Base-by-base conservation (phyloP, 2,329 filamentous ascomycete species). In the Aspergillus tamarii region DNA sequence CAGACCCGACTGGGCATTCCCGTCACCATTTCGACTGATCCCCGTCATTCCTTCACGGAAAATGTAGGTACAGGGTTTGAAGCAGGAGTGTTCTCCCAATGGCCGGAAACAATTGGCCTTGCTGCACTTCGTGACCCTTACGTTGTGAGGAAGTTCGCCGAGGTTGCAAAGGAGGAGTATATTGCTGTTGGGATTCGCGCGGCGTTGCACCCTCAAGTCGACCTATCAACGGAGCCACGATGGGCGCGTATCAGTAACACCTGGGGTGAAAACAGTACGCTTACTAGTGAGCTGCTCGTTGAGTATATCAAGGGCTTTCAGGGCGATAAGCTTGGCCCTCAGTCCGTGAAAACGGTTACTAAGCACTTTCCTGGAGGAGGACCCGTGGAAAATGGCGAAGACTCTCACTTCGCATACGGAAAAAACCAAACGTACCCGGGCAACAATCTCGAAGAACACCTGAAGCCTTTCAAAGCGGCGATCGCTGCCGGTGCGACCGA, bases 31-130 rank as follows among this genome's bases (percentile, higher is more conserved):
- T 46, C 43, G 1, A 21, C 43, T 0, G 43, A 46, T 14, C 43
- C 43, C 7, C 43, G 43, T 12, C 43, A 46, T 46, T 21, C 43
- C 21, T 46, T 46, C 4, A 46, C 43, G 21, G 43, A 46, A 46
- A 46, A 46, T 7, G 9, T 46, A 0, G 83, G 79, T 2, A 83
- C 79, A 3, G 80, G 78, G 0, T 81, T 82, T 64, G 69, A 72
- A 0, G 81, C 82, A 0, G 81, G 78, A 0, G 74, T 72, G 0
- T 81, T 86, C 64, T 84, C 81, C 0, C 79, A 83, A 60, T 86
- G 84, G 84, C 84, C 84, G 0, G 83, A 85, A 62, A 80, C 79
- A 0, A 68, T 85, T 9, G 84, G 84, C 0, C 71, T 86, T 10
- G 84, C 83, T 8, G 84, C 84, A 0, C 67, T 85, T 0, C 76